Evolutionary conservation across 495 filamentous ascomycete genomes (phyloP).

Genomic region (Chaetomium cochliodes): DNA sequence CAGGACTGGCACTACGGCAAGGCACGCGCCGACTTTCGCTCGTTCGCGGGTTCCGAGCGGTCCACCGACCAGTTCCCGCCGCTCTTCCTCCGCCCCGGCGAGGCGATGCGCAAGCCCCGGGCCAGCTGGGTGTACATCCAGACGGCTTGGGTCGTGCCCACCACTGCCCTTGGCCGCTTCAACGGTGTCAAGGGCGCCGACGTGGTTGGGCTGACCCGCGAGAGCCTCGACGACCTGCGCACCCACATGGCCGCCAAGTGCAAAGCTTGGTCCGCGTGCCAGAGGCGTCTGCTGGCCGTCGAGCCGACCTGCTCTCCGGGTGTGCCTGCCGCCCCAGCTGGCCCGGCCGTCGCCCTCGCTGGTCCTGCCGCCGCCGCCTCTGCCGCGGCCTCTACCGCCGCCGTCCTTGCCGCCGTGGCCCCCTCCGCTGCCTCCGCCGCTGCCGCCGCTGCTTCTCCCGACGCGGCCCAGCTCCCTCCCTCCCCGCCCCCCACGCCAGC

Average conservation of each 20-base stretch:
- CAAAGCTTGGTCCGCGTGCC: neutral
- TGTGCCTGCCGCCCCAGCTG: neutral
- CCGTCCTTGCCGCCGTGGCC: neutral
- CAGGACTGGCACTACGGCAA: slow-evolving; percentile 21
- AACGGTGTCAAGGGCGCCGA: slow-evolving; percentile 8
- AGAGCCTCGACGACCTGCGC: slow-evolving; percentile 14
- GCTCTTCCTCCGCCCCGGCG: slow-evolving; percentile 25
- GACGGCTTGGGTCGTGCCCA: slow-evolving; percentile 28
- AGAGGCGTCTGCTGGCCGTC: neutral
- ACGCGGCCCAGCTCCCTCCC: neutral
- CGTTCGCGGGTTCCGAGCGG: slow-evolving; percentile 30
- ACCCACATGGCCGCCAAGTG: slow-evolving; percentile 6
- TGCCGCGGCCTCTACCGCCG: no score
- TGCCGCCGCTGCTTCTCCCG: no score
- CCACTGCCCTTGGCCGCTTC: slow-evolving; percentile 26
- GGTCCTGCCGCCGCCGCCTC: neutral
- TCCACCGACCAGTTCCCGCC: neutral
- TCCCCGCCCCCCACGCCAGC: no score
- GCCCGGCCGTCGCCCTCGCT: neutral
- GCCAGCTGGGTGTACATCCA: slow-evolving; percentile 37
- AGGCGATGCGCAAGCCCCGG: slow-evolving; percentile 29
- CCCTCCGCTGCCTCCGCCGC: neutral
- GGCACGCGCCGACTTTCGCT: slow-evolving; percentile 24
- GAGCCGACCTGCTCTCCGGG: neutral
- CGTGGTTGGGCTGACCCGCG: neutral